Conservation (phyloP, 139 green algal species). For the Chlorella sp. region DNA sequence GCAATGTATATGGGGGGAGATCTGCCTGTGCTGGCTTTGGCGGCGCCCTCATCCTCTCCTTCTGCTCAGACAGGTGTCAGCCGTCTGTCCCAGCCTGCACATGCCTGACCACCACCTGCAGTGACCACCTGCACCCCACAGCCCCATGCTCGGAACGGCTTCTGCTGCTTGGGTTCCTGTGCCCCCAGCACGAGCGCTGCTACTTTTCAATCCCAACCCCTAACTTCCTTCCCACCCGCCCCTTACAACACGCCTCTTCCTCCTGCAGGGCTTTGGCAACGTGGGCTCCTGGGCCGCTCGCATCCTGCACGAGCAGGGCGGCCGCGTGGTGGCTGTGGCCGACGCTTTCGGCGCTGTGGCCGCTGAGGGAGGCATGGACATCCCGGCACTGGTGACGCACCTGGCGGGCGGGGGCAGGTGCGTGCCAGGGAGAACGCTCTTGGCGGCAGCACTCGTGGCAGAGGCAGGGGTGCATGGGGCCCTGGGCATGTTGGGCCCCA, state of each 20-base stretch:
- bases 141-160: too few relatives aligned
- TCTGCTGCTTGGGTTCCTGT: background rate
- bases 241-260: background rate
- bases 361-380: slow-evolving; percentile 79
- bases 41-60: background rate
- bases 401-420: background rate
- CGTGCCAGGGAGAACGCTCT: background rate
- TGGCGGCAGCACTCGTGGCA: too few relatives aligned
- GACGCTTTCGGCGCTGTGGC: slow-evolving; percentile 76
- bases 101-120: too few relatives aligned
- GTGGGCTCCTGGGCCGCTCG: slow-evolving; percentile 74
- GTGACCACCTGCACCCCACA: too few relatives aligned
- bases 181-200: background rate
- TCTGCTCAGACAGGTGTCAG: background rate
- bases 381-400: background rate
- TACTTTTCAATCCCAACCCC: background rate
- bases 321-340: slow-evolving; percentile 80
- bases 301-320: slow-evolving; percentile 79
- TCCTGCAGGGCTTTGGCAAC: slow-evolving; percentile 90
- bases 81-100: too few relatives aligned
- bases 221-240: background rate
- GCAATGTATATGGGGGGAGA: too few relatives aligned
- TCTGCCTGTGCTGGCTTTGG: too few relatives aligned
- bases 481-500: too few relatives aligned
- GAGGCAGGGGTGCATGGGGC: too few relatives aligned